Percentiles rank a stretch among this genome's conserved stretches.
Evolutionary conservation across 176 grass and related monocot species (phyloP).

Genomic region (Miscanthus lutarioriparius): DNA sequence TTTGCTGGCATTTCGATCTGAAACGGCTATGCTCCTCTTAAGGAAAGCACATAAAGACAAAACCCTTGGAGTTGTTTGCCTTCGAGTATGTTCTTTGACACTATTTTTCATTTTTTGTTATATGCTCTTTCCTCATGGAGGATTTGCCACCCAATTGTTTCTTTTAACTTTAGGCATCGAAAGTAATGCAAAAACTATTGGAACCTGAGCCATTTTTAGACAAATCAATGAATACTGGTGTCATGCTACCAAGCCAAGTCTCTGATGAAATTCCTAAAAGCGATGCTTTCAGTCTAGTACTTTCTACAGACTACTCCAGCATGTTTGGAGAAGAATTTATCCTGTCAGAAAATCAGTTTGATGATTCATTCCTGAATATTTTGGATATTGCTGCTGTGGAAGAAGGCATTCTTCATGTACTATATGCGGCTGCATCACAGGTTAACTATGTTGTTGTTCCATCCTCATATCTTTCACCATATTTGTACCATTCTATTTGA

Average conservation of each 20-base stretch:
- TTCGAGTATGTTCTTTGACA: conserved; percentile 56
- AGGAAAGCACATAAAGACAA: conserved; percentile 81
- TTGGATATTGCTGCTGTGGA: conserved; percentile 89
- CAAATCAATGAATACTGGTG: conserved; percentile 34
- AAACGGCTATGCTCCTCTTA: conserved; percentile 71
- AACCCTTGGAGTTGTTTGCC: conserved; percentile 82
- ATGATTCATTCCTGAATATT: conserved; percentile 74
- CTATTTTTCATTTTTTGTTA: conserved; percentile 30
- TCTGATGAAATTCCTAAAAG: conserved; percentile 58
- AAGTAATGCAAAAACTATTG: conserved; percentile 60
- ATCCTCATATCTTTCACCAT: conserved; percentile 26
- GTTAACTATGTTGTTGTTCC: conserved; percentile 48
- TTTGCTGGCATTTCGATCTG: conserved; percentile 78
- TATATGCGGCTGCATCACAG: conserved; percentile 83
- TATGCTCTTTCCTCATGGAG: not conserved
- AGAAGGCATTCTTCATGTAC: conserved; percentile 94
- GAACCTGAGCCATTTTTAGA: conserved; percentile 50
- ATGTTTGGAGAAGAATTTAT: conserved; percentile 88
- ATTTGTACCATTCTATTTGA: conserved; percentile 19
- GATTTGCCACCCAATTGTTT: conserved; percentile 34
- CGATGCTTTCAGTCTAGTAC: conserved; percentile 43
- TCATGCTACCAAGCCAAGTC: conserved; percentile 25
- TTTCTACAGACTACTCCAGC: conserved; percentile 63
- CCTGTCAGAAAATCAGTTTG: conserved; percentile 52
- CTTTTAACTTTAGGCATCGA: conserved; percentile 65